A percentile compares a stretch with the other conserved stretches of the same genome.
Conservation (phyloP, 495 filamentous ascomycete species). For the Daldinia bambusicola region DNA sequence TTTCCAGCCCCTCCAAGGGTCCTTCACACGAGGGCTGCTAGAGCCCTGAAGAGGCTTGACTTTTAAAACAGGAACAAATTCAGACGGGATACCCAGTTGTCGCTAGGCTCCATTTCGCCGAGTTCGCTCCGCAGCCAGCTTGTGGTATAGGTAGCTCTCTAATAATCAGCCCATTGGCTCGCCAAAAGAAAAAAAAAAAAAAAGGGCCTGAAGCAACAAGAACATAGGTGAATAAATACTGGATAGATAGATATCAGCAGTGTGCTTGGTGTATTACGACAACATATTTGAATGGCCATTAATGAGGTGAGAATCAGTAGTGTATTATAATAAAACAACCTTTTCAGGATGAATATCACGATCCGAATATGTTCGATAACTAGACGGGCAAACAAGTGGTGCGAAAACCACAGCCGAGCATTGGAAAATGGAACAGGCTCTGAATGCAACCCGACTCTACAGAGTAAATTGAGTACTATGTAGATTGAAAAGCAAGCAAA, state of each 20-base stretch:
- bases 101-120: constrained; percentile 41
- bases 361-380: background rate
- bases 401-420: background rate
- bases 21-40: constrained; percentile 26
- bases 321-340: background rate
- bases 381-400: constrained; percentile 3
- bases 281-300: background rate
- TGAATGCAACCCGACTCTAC: constrained; percentile 36
- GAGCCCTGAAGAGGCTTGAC: constrained; percentile 37
- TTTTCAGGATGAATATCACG: background rate
- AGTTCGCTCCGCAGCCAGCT: constrained; percentile 38
- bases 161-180: constrained; percentile 32
- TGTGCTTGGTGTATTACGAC: constrained; percentile 16
- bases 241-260: background rate
- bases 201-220: constrained; percentile 20
- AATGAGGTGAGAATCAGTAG: background rate
- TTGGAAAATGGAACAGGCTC: constrained; percentile 11
- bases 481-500: background rate
- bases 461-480: constrained; percentile 18
- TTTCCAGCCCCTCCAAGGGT: constrained; percentile 37
- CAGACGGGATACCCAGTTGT: constrained; percentile 35
- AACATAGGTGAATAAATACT: constrained; percentile 4
- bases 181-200: constrained; percentile 16
- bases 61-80: constrained; percentile 44
- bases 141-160: constrained; percentile 27